Evolutionary conservation across 2,329 filamentous ascomycete genomes (phyloP), one percentile per base, ranked within the genome.

Genomic region (Aspergillus chevalieri): DNA sequence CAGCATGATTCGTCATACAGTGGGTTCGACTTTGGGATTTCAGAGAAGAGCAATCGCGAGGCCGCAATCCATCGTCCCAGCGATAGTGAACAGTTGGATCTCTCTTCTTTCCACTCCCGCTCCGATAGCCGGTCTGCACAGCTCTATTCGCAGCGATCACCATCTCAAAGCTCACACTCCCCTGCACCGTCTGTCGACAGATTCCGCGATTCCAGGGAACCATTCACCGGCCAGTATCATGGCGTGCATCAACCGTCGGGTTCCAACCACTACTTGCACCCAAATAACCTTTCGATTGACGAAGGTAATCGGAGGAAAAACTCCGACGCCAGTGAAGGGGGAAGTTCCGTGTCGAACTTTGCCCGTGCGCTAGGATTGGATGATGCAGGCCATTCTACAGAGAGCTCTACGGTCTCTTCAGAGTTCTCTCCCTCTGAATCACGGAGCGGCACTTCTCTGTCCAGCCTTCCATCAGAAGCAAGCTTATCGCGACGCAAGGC

Each of bases 401-500:
- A 82, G 1, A 78, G 80, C 52, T 89, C 85, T 2, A 77, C 79
- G 22, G 84, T 83, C 0, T 88, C 85, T 0, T 82, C 79, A 15
- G 77, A 78, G 42, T 87, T 84, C 2, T 78, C 75, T 1, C 78
- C 76, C 36, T 85, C 82, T 48, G 76, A 78, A n/a, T 70, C 69
- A 1, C 81, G 81, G 58, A 78, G 79, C 52, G 71, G 78, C 1
- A 87, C 84, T 59, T 85, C 84, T 6, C 75, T 77, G 52, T 83
- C 82, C 3, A 84, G 79, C 54, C 77, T 80, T 3, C 75, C 80
- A 4, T 72, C 72, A 3, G 71, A 70, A 44, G 57, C 49, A 1
- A 68, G 63, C 44, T 48, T 59, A 34, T 61, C 57, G 15, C 52
- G 61, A 50, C 54, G 56, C 10, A 69, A 70, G 51, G 58, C 60